phyloP scores from a whole-genome alignment of 768 basidiomycete genomes.

The Nidularia sp. region DNA sequence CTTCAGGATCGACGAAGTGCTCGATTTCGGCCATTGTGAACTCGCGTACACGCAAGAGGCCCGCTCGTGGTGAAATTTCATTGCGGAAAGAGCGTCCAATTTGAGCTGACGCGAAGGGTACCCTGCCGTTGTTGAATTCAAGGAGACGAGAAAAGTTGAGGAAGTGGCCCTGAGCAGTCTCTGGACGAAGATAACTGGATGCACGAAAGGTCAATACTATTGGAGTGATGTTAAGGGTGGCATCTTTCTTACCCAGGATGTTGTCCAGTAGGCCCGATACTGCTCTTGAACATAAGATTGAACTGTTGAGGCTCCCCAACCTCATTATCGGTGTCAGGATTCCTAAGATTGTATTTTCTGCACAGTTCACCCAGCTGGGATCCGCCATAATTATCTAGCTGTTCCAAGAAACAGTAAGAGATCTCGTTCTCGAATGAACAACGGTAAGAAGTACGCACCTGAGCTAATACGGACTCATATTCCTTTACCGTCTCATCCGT shows the following conservation, averaged over 20 bases:
- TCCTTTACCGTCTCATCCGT: slow-evolving; percentile 68
- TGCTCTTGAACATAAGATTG: slow-evolving; percentile 98
- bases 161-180: slow-evolving; percentile 98
- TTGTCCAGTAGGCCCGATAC: slow-evolving; percentile 96
- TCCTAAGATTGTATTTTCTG: slow-evolving; percentile 71
- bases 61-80: slow-evolving; percentile 96
- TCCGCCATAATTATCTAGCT: slow-evolving; percentile 92
- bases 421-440: not conserved
- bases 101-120: slow-evolving; percentile 97
- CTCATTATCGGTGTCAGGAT: slow-evolving; percentile 91
- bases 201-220: too few species aligned
- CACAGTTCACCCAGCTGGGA: slow-evolving; percentile 86
- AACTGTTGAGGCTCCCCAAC: slow-evolving; percentile 92
- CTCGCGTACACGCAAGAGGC: slow-evolving; percentile 94
- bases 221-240: too few species aligned
- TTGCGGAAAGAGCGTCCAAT: slow-evolving; percentile 96
- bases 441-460: slow-evolving; percentile 39
- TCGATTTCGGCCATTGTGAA: slow-evolving; percentile 99
- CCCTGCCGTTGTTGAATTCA: slow-evolving; percentile 95
- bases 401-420: not conserved
- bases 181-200: slow-evolving; percentile 81
- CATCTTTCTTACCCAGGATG: slow-evolving; percentile 71
- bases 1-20: slow-evolving; percentile 93
- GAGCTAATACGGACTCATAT: slow-evolving; percentile 84
- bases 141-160: slow-evolving; percentile 96